Evolutionary conservation across 2,329 filamentous ascomycete species (phyloP), one percentile per base, ranked within the genome.

Genomic region (Penicillium hesseltinei): DNA sequence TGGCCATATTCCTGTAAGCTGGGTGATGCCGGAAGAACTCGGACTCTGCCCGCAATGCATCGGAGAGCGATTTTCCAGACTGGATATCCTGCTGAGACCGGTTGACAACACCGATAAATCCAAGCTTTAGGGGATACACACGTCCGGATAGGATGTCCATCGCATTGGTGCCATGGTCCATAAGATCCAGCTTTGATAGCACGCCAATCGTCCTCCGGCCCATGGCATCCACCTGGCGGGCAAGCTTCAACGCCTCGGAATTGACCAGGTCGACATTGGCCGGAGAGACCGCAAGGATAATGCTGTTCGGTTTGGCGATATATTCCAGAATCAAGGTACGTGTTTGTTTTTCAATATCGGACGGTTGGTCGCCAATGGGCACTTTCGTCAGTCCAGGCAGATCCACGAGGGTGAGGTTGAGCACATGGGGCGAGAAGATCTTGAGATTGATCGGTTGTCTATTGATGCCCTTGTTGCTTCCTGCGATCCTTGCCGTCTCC

Each of bases 251-350:
- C 8, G 94, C 92, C 75, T 99, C 94, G 8, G 94, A 99, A 76
- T 99, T 99, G 73, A 97, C 94, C 68, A 99, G 88, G 73, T 99
- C 94, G 70, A 97, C 93, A 70, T 99, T 99, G 52, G 94, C 94
- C 19, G 94, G 93, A 13, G 94, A 97, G 25, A 99, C 94, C 33
- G 94, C 94, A 51, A 99, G 84, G 63, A 99, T 88, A 70, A 99
- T 96, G 77, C 93, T 97, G 82, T 99, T 99, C 15, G 94, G 93
- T 79, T 99, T 99, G 57, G 92, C 92, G 71, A 97, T 99, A 73
- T 97, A 99, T 79, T 99, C 94, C 55, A 92, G 90, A 69, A 99
- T 97, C 68, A 99, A 84, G 66, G 91, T 96, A 63, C 93, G 86
- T 33, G 94, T 99, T 78, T 99, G 94, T 77, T 97, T 97, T 81